Percentiles rank a stretch among this genome's conserved stretches.
phyloP scores from a whole-genome alignment of 805 yeast species.

The Metschnikowia aberdeeniae region DNA sequence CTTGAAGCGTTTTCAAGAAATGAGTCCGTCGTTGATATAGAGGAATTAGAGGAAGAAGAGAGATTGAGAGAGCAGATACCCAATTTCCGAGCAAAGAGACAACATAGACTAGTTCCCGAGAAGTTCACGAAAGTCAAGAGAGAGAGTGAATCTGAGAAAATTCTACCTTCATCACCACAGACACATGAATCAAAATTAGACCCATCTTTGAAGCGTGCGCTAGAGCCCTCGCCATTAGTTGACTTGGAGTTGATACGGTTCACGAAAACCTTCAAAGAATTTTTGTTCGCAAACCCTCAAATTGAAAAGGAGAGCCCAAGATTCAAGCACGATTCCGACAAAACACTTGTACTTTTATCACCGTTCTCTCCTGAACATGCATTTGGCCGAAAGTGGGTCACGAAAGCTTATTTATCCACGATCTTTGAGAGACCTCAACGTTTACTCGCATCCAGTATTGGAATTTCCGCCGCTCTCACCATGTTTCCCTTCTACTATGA shows the following conservation, averaged over 20 bases:
- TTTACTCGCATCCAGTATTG: conserved; percentile 69
- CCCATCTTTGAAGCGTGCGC: conserved; percentile 8
- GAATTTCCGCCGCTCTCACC: conserved; percentile 70
- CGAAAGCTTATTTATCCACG: conserved; percentile 59
- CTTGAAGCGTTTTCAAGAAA: conserved; percentile 27
- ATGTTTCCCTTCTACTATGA: conserved; percentile 60
- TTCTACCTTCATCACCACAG: conserved; percentile 4
- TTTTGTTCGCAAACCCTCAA: conserved; percentile 39
- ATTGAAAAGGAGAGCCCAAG: conserved; percentile 38
- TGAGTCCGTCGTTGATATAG: conserved; percentile 30
- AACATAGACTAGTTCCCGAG: conserved; percentile 27
- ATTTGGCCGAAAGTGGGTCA: conserved; percentile 73
- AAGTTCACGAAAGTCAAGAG: conserved; percentile 16
- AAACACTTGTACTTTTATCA: conserved; percentile 59
- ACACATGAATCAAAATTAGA: conserved; percentile 1
- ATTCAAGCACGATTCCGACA: conserved; percentile 34
- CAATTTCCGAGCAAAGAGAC: conserved; percentile 31
- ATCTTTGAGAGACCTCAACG: conserved; percentile 84
- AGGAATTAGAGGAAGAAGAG: conserved; percentile 35
- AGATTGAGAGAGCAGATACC: conserved; percentile 33
- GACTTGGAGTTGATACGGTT: conserved; percentile 36
- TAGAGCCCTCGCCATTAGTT: conserved; percentile 33
- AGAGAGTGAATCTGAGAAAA: conserved; percentile 1
- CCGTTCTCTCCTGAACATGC: conserved; percentile 69
- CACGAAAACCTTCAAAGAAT: conserved; percentile 41